Conservation (phyloP, 2,329 filamentous ascomycete genomes). For the Parasarocladium wereldwijsianum region DNA sequence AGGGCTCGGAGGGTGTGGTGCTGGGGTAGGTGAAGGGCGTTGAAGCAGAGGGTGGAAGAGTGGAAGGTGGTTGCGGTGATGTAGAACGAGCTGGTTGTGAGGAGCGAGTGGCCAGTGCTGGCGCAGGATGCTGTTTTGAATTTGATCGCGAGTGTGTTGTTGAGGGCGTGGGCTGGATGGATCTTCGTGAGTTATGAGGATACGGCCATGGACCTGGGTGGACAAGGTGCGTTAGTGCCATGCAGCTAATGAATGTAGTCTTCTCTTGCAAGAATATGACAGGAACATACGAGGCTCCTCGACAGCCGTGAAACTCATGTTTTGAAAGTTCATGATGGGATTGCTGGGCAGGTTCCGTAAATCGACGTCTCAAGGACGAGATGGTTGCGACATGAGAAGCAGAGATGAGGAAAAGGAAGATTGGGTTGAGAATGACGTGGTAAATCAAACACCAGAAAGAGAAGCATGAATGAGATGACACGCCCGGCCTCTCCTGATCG, state of each 20-base stretch:
- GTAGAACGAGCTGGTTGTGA: conserved; percentile 12
- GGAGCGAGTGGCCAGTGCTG: conserved; percentile 3
- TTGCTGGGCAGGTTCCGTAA: too few relatives aligned
- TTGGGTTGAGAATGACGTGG: not conserved
- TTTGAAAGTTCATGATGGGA: conserved; percentile 23
- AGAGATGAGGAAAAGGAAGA: conserved; percentile 3
- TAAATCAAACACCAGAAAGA: too few relatives aligned
- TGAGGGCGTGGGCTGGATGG: not conserved
- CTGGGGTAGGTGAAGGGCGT: conserved; percentile 21
- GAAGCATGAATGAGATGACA: too few relatives aligned
- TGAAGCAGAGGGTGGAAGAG: conserved; percentile 17
- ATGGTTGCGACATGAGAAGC: too few relatives aligned
- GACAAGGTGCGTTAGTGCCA: too few relatives aligned
- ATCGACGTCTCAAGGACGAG: too few relatives aligned
- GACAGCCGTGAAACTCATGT: conserved; percentile 19
- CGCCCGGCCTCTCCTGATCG: too few relatives aligned
- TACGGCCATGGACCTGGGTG: too few relatives aligned
- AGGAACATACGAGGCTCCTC: conserved; percentile 21
- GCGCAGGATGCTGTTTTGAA: not conserved
- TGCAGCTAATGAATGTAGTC: too few relatives aligned
- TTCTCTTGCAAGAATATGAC: too few relatives aligned
- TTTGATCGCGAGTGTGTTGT: conserved; percentile 1
- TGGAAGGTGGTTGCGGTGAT: conserved; percentile 22
- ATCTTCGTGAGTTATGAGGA: not conserved
- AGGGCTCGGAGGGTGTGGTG: conserved; percentile 20